Evolutionary conservation across 202 grass and related monocot species (phyloP).

Genomic region (Zoysia matrella): DNA sequence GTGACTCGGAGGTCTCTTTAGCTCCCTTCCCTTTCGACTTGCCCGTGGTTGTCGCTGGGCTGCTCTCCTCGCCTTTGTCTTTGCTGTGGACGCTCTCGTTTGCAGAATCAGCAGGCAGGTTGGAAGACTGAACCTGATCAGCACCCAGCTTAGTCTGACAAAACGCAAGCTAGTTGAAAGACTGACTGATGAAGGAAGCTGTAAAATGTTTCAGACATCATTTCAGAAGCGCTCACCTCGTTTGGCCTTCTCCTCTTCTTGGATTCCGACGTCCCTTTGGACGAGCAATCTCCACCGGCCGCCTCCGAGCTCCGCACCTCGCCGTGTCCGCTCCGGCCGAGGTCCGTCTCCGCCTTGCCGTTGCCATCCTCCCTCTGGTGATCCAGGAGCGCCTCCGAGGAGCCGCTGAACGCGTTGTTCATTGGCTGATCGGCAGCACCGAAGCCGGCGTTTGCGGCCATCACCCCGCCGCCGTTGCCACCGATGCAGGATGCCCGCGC

Average conservation of each 20-base stretch:
- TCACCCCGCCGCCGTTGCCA: conserved; percentile 24
- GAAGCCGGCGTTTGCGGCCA: conserved; percentile 22
- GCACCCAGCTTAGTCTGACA: conserved; percentile 35
- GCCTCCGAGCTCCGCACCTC: conserved; percentile 3
- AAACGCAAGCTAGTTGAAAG: background rate
- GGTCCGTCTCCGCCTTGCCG: background rate
- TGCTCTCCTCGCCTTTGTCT: background rate
- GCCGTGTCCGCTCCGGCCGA: conserved; percentile 42
- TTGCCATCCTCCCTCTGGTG: background rate
- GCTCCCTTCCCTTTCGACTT: conserved; percentile 52
- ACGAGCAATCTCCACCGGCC: conserved; percentile 41
- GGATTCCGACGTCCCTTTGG: background rate
- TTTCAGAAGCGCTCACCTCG: conserved; percentile 26
- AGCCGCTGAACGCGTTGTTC: conserved; percentile 42
- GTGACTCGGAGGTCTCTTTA: conserved; percentile 26
- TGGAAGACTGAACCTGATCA: conserved; percentile 45
- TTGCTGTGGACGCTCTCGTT: conserved; percentile 25
- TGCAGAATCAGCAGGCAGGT: conserved; percentile 26
- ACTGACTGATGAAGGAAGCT: conserved; percentile 3
- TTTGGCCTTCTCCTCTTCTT: conserved; percentile 31
- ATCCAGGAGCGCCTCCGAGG: conserved; percentile 42
- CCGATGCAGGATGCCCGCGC: conserved; percentile 43
- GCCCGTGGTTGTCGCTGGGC: background rate
- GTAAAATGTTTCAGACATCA: background rate
- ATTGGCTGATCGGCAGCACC: conserved; percentile 45